Percentiles rank a stretch among this genome's conserved stretches.
phyloP scores from a whole-genome alignment of 202 grass and related monocot genomes.

The Setaria italica region DNA sequence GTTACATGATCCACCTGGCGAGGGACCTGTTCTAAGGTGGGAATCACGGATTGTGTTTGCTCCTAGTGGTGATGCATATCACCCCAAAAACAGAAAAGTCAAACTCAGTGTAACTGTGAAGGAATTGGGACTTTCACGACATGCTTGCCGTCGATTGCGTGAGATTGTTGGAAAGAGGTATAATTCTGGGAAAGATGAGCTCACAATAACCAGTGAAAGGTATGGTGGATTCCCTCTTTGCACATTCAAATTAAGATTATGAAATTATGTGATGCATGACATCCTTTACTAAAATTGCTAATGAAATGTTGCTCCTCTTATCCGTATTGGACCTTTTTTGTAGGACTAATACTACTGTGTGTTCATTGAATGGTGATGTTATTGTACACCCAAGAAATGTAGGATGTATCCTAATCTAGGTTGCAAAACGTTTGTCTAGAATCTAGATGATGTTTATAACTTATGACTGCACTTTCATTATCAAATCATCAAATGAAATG shows the following conservation, averaged over 20 bases:
- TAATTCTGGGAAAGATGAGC: constrained; percentile 86
- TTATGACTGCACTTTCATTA: constrained; percentile 11
- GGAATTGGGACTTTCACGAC: constrained; percentile 80
- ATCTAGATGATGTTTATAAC: constrained; percentile 24
- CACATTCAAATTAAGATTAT: background rate
- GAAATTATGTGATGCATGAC: background rate
- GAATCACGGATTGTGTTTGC: constrained; percentile 87
- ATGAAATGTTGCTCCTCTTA: constrained; percentile 1
- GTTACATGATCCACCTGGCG: constrained; percentile 84
- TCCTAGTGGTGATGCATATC: constrained; percentile 84
- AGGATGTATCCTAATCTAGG: background rate
- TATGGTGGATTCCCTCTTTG: constrained; percentile 48
- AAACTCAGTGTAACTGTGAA: constrained; percentile 91
- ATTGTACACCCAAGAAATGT: constrained; percentile 4
- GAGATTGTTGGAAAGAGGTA: constrained; percentile 91
- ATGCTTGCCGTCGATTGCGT: constrained; percentile 77
- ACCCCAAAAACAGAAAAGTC: constrained; percentile 95
- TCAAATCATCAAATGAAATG: background rate
- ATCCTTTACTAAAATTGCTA: constrained; percentile 4
- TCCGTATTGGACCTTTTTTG: constrained; percentile 4
- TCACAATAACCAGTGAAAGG: constrained; percentile 93
- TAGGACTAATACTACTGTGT: background rate
- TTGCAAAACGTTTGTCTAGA: background rate
- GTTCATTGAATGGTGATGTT: constrained; percentile 5
- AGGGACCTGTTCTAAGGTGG: constrained; percentile 90